Percentiles rank a stretch among this genome's conserved stretches.
phyloP scores from a whole-genome alignment of 768 basidiomycete genomes.

The Tylopilus sp. region DNA sequence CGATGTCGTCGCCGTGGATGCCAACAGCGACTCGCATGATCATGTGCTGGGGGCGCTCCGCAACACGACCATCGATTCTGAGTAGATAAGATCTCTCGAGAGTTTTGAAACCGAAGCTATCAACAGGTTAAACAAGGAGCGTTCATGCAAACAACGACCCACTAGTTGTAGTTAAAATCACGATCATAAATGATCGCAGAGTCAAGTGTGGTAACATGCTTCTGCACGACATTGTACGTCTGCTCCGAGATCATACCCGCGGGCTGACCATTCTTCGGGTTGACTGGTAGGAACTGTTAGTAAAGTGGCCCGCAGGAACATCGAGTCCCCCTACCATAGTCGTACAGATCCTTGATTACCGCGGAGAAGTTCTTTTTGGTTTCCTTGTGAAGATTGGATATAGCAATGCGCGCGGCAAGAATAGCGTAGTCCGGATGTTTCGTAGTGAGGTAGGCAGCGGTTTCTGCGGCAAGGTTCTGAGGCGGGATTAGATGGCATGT shows the following conservation, averaged over 20 bases:
- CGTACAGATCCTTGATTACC: conserved; percentile 87
- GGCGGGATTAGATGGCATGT: conserved; percentile 2
- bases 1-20: conserved; percentile 88
- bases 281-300: conserved; percentile 53
- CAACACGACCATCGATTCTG: conserved; percentile 89
- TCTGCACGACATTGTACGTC: conserved; percentile 77
- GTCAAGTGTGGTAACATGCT: conserved; percentile 79
- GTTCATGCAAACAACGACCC: conserved; percentile 25
- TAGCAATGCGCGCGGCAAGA: conserved; percentile 96
- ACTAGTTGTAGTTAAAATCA: conserved; percentile 98
- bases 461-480: conserved; percentile 95
- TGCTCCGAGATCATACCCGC: conserved; percentile 91
- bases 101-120: conserved; percentile 98
- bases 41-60: conserved; percentile 98
- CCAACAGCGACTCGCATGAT: conserved; percentile 99
- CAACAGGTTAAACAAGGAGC: background rate
- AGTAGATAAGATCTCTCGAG: conserved; percentile 97
- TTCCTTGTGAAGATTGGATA: conserved; percentile 98
- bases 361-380: conserved; percentile 96
- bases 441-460: conserved; percentile 95
- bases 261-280: conserved; percentile 87
- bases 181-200: conserved; percentile 97
- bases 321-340: conserved; percentile 60
- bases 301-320: background rate
- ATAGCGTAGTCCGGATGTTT: conserved; percentile 98